Percentiles rank a stretch among this genome's conserved stretches.
phyloP scores from a whole-genome alignment of 2,329 filamentous ascomycete genomes.

The Neopestalotiopsis rosae region DNA sequence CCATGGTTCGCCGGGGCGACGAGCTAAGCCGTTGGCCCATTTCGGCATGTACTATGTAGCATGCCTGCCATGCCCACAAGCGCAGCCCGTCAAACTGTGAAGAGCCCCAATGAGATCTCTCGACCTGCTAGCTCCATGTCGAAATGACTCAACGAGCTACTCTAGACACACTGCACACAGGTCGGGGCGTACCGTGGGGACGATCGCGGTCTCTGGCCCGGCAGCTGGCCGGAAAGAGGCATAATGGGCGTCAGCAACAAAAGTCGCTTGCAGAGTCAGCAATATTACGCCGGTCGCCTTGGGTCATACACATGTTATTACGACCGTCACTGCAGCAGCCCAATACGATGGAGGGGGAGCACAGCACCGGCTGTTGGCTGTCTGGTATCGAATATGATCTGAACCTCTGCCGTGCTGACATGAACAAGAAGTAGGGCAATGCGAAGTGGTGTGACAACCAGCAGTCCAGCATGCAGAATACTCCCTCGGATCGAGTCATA shows the following conservation, averaged over 20 bases:
- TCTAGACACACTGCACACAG: not conserved
- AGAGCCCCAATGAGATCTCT: slow-evolving; percentile 4
- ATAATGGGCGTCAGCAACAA: slow-evolving; percentile 4
- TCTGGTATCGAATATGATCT: not conserved
- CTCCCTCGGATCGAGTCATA: slow-evolving; percentile 8
- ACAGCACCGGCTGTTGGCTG: not conserved
- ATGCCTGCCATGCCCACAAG: not conserved
- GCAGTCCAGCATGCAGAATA: no score
- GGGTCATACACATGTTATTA: not conserved
- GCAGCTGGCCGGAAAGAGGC: not conserved
- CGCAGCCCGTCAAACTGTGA: not conserved
- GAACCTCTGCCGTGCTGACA: not conserved
- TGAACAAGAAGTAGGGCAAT: not conserved
- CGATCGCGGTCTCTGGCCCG: slow-evolving; percentile 5
- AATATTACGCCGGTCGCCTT: not conserved
- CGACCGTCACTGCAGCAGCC: not conserved
- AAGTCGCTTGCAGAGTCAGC: not conserved
- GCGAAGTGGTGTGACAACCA: slow-evolving; percentile 13
- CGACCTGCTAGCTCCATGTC: not conserved
- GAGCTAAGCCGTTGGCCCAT: not conserved
- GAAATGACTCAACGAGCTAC: slow-evolving; percentile 8
- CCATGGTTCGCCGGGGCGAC: not conserved
- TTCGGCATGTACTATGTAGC: slow-evolving; percentile 7
- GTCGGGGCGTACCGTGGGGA: not conserved
- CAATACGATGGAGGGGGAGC: not conserved